Conservation (phyloP, 2,329 filamentous ascomycete genomes). For the Corinectria fuckeliana region DNA sequence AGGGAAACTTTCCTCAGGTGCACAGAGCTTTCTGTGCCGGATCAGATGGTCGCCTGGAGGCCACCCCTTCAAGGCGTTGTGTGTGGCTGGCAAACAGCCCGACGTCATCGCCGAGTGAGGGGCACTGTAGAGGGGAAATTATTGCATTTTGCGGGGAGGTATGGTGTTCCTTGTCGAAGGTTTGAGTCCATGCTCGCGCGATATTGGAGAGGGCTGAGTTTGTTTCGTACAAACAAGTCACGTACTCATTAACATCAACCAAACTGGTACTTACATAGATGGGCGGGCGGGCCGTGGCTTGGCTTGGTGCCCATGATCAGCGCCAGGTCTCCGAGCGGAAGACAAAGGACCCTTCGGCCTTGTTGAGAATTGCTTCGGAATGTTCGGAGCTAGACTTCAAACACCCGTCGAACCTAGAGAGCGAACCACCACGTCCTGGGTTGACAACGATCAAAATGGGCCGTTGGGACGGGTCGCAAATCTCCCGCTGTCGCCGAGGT, state of each 20-base stretch:
- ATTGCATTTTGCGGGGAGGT: background rate
- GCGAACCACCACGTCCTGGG: background rate
- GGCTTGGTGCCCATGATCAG: slow-evolving; percentile 5
- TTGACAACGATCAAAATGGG: background rate
- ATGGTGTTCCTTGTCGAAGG: slow-evolving; percentile 14
- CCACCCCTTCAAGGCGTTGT: background rate
- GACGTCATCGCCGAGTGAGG: slow-evolving; percentile 4
- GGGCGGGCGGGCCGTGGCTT: background rate
- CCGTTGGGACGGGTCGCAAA: background rate
- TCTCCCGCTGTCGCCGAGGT: background rate
- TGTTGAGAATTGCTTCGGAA: background rate
- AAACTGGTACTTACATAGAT: background rate
- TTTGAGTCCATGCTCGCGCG: slow-evolving; percentile 9
- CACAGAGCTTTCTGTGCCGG: background rate
- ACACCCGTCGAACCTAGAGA: background rate
- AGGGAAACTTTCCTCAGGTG: background rate
- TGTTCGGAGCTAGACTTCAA: background rate
- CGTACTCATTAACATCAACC: slow-evolving; percentile 8
- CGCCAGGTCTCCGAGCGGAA: background rate
- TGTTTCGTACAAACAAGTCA: slow-evolving; percentile 17
- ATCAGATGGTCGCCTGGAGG: background rate
- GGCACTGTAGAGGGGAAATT: background rate
- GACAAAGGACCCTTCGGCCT: slow-evolving; percentile 4
- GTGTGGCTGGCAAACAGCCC: background rate
- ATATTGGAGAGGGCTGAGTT: slow-evolving; percentile 5